phyloP scores from a whole-genome alignment of 306 rosid species.

The Quercus aquifolioides region DNA sequence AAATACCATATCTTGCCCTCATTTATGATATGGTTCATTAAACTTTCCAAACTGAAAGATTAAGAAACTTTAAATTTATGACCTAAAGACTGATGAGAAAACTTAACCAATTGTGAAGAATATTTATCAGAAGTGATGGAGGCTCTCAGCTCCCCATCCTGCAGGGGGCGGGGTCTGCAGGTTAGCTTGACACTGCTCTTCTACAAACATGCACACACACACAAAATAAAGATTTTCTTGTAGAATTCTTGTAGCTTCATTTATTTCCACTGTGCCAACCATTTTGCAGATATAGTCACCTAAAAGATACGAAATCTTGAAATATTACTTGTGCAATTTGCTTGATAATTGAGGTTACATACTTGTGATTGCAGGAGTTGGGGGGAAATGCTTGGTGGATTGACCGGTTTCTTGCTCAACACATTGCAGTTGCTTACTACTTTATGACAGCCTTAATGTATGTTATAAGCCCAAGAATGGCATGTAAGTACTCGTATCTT shows the following conservation, averaged over 20 bases:
- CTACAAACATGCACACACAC: not conserved
- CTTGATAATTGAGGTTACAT: conserved; percentile 9
- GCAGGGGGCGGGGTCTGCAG: too few species aligned
- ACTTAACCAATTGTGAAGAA: too few species aligned
- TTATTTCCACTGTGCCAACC: not conserved
- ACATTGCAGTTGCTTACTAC: conserved; percentile 77
- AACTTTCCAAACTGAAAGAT: not conserved
- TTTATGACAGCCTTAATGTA: conserved; percentile 81
- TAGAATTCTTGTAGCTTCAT: too few species aligned
- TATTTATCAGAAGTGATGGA: not conserved
- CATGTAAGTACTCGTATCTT: conserved; percentile 62
- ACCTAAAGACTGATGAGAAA: not conserved
- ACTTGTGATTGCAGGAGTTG: conserved; percentile 71
- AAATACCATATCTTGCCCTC: not conserved
- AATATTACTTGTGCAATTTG: conserved; percentile 2
- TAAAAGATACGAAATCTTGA: not conserved
- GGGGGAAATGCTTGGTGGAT: conserved; percentile 97
- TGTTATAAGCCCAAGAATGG: conserved; percentile 91
- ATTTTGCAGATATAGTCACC: not conserved
- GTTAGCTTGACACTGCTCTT: not conserved
- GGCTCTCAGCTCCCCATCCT: not conserved
- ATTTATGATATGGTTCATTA: not conserved
- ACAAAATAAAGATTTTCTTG: too few species aligned
- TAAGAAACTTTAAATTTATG: not conserved
- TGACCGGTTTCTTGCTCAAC: conserved; percentile 98